A percentile compares a stretch with the other conserved stretches of the same genome.
These are phyloP conservation scores for Lasiosphaeria miniovina DNA, from an alignment of 495 filamentous ascomycete species.

Conservation along the genomic window DNA sequence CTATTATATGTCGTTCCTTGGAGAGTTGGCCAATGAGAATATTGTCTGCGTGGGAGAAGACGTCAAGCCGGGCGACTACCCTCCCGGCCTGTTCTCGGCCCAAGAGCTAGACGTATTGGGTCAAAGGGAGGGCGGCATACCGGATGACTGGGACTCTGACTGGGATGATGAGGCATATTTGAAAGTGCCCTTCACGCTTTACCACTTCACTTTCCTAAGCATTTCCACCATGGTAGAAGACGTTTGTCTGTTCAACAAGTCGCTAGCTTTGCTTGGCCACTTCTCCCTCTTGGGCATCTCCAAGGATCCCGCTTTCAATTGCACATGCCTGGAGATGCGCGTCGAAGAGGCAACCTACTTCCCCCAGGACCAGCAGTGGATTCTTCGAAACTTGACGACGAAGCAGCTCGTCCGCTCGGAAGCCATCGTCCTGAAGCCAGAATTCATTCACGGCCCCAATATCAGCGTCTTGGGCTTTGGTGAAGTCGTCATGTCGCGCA, in stretches of 20 bases:
- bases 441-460: slow-evolving; percentile 16
- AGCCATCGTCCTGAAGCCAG: too few relatives aligned
- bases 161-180: neutral
- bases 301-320: slow-evolving; percentile 9
- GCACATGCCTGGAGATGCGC: slow-evolving; percentile 6
- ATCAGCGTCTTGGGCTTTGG: slow-evolving; percentile 20
- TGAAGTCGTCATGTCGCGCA: slow-evolving; percentile 17
- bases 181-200: slow-evolving; percentile 1
- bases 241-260: too few relatives aligned
- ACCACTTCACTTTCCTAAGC: slow-evolving; percentile 5
- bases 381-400: slow-evolving; percentile 32
- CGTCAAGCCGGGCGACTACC: slow-evolving; percentile 7
- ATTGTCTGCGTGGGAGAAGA: slow-evolving; percentile 8
- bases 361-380: slow-evolving; percentile 26
- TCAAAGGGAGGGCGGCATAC: too few relatives aligned
- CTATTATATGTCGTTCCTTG: slow-evolving; percentile 3
- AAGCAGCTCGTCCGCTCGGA: too few relatives aligned
- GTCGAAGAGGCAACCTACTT: slow-evolving; percentile 17
- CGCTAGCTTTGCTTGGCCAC: too few relatives aligned
- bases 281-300: neutral
- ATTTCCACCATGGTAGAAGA: slow-evolving; percentile 1
- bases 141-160: too few relatives aligned
- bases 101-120: slow-evolving; percentile 8
- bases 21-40: slow-evolving; percentile 3
- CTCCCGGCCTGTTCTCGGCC: slow-evolving; percentile 9